Base-by-base conservation (phyloP, 768 basidiomycete species). In the Amanita fuliginea region DNA sequence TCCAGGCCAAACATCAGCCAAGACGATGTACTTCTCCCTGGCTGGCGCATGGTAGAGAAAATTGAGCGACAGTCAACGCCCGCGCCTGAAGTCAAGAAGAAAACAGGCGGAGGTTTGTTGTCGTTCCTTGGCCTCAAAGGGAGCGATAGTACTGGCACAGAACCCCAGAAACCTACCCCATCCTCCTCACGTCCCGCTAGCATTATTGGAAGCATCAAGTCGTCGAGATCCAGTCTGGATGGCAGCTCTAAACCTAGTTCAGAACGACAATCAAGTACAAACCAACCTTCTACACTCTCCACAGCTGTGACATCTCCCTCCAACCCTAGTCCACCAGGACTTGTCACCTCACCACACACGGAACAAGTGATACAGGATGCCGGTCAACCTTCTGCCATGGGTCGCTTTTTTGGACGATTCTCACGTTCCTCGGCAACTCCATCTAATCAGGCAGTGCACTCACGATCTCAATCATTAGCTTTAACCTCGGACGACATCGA, bases 401-500 rank as follows among this genome's bases (percentile, higher is more conserved):
- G 89, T 9, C 78, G 91, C 4, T 93, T 94, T 61, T 70, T 92
- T 42, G 79, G 75, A 44, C 78, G 87, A 42, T 86, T 94, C 62
- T 81, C 80, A 6, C 75, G 79, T 18, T 64, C 64, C 22, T 53
- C 61, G 6, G 70, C 66, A 42, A 53, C 64, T 3, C 53, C 59
- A 22, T 51, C 67, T 42, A 72, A 56, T 47, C 33, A 18, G 39
- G 9, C 39, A 19, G 24, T 18, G 4, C 21, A 34, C 3, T 37
- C 35, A 11, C 64, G 67, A 28, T 69, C 70, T 42, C 73, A 72
- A 45, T 80, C 84, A 26, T 62, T 93, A 30, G 76, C 87, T 10
- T 71, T 94, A 14, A 87, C 87, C 13, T 70, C 77, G 1, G 81
- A 87, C 51, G 92, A 95, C 60, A 70, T 95, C 24, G 83, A 89